Evolutionary conservation across 805 yeast genomes (phyloP), one percentile per base, ranked within the genome.

Genomic region (Candida coleopterorum): DNA sequence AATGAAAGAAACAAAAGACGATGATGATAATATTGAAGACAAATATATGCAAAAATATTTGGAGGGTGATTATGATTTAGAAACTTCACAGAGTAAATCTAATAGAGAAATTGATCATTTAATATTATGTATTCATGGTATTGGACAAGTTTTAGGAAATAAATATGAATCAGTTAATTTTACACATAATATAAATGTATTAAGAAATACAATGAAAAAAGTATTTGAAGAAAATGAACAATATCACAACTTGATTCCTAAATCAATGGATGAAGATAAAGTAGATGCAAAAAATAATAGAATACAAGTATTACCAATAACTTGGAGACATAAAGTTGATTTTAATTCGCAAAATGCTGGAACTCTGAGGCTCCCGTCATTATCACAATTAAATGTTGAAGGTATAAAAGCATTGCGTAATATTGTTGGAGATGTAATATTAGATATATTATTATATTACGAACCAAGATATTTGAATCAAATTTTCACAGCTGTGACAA

Each of bases 101-200:
- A 42, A 56, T 20, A 35, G 70, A 34, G 60, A 68, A 22, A 57
- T 78, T 20, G 77, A 79, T 24, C 86, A 80, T 50, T 62, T 90
- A 43, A 76, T 89, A 2, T 64, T 90, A n/a, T 87, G 96, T 52
- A 75, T 90, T 20, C 98, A 90, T 62, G 98, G 98, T 0, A 85
- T 90, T 42, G 98, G 97, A 2, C 98, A 90, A 58, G 75, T 80
- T 12, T 63, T 93, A 35, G 94, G 96, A 2, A 68, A 78, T 31
- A 76, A 76, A 49, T 79, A 82, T 51, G 89, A 88, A 47, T 79
- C 82, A 35, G 81, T 90, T 18, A 86, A 86, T 57, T 93, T 90
- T 62, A 79, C 87, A 7, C 95, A 88, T 53, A 88, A 88, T 25
- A 75, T 87, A 23, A 85, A 83, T 48, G 68, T 73, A 22, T 56